Base-by-base conservation (phyloP, 495 filamentous ascomycete species). In the Aspergillus hancockii region DNA sequence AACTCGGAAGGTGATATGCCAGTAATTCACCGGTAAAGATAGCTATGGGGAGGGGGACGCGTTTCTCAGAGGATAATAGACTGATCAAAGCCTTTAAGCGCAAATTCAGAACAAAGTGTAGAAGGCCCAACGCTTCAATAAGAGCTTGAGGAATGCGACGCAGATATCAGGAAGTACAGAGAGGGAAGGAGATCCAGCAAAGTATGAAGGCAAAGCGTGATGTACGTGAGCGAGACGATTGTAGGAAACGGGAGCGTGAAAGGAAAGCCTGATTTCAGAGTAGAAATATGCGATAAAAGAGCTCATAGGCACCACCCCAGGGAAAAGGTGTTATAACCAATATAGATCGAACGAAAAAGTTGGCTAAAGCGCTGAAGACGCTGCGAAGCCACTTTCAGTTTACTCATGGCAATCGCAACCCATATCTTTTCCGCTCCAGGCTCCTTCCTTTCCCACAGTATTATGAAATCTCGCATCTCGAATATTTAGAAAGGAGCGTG, bases 21-120 rank as follows among this genome's bases (percentile, higher is more conserved):
- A 36, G 8, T 36, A 14, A 23, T 8, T 18, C 8, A 47, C 21
- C 30, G 53, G 40, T 47, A 57, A 46, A 32, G 31, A 63, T 63
- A 36, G 8, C 8, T 36, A 36, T 36, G 13, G 8, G 10, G 8
- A 36, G 10, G 32, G 9, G 32, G 10, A 36, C 8, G 32, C 10
- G 25, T 28, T 28, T 7, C 32, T 36, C 32, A 10, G 8, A 10
- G 10, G 10, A 36, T 36, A 8, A 36, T 10, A 14, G 32, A 36
- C 13, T 36, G 8, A 36, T 10, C 8, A 28, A 28, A 28, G 25
- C 25, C 25, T 28, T 28, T 7, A 28, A 28, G 25, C 25, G 25
- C 3, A 28, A 28, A 7, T 28, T 28, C 25, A 7, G 7, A 28
- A 3, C 3, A 28, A 3, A 7, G 25, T 28, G 25, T 28, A 7